phyloP scores from a whole-genome alignment of 75 land plant genomes.

The Picea glauca region DNA sequence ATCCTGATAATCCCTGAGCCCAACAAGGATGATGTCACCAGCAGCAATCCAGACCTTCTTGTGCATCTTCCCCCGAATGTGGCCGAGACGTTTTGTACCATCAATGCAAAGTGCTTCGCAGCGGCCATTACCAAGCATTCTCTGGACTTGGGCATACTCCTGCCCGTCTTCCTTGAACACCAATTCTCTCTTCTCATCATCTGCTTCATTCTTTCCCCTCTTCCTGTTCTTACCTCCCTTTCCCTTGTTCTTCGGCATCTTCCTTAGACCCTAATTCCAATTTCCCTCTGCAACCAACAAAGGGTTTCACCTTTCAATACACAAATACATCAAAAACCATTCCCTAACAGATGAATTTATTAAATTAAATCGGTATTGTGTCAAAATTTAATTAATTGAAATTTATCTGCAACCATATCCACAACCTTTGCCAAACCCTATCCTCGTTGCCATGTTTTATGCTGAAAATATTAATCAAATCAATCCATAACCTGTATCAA shows the following conservation, averaged over 20 bases:
- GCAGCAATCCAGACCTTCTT: constrained; percentile 73
- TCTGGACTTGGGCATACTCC: constrained; percentile 62
- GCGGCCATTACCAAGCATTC: constrained; percentile 83
- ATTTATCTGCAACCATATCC: no score
- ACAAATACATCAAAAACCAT: not conserved
- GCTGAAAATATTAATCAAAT: no score
- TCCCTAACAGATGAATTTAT: no score
- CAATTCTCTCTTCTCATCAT: constrained; percentile 87
- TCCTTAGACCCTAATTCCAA: not conserved
- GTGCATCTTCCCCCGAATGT: constrained; percentile 87
- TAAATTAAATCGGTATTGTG: no score
- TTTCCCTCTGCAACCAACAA: not conserved
- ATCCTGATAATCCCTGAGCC: constrained; percentile 63
- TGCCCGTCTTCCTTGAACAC: constrained; percentile 86
- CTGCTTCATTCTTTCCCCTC: constrained; percentile 84
- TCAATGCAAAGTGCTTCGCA: constrained; percentile 82
- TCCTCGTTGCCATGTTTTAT: no score
- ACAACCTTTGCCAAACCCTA: no score
- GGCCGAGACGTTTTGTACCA: constrained; percentile 71
- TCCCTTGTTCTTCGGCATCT: constrained; percentile 81
- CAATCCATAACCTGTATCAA: no score
- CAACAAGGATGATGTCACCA: constrained; percentile 54
- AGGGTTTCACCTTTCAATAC: not conserved
- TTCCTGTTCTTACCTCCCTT: constrained; percentile 88
- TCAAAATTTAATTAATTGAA: no score